Evolutionary conservation across 805 yeast genomes (phyloP), one percentile per base, ranked within the genome.

Genomic region (Wilhelminamyces savonicus): DNA sequence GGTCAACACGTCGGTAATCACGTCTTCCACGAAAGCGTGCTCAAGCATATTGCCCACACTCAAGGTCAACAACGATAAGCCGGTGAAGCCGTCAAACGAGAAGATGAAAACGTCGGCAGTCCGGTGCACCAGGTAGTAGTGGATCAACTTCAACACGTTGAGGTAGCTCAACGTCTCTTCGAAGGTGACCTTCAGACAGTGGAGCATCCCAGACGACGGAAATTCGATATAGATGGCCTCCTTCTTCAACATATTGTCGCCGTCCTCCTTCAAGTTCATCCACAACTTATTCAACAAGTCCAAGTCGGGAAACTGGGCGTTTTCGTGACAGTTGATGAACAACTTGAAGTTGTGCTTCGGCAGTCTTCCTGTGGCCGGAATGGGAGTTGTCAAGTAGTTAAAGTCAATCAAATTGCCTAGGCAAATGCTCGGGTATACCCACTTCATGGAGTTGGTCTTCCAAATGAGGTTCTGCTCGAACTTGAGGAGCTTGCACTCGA

Each of bases 21-120:
- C 37, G 17, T 56, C 56, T 34, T 58, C 62, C 7, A 44, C 30
- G 11, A 40, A 33, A 24, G 33, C 32, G 7, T 34, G 22, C 19
- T 40, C 30, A 27, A 44, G 35, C 12, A 43, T 27, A 16, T 44
- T 39, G n/a, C 41, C 43, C 23, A 30, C 44, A 16, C 33, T 32
- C 19, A 49, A 36, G 4, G 47, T 31, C 21, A 58, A 34, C 14
- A 58, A 31, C 8, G 60, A 46, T 13, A 55, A 40, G 4, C 63
- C 65, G 7, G 67, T 58, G 33, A 56, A 60, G 1, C 68, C 66
- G 39, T 62, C 68, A 35, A 48, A 52, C 4, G 55, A 56, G 32
- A 52, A 59, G 4, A 58, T 37, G 24, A 59, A 54, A 4, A 56
- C 46, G 25, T 52, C 45, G 24, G 41, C 29, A 27, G 45, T 44